A percentile compares a stretch with the other conserved stretches of the same genome.
These are phyloP conservation scores for Sporothrix mexicana DNA, from an alignment of 2,329 filamentous ascomycete genomes.

Conservation along the genomic window DNA sequence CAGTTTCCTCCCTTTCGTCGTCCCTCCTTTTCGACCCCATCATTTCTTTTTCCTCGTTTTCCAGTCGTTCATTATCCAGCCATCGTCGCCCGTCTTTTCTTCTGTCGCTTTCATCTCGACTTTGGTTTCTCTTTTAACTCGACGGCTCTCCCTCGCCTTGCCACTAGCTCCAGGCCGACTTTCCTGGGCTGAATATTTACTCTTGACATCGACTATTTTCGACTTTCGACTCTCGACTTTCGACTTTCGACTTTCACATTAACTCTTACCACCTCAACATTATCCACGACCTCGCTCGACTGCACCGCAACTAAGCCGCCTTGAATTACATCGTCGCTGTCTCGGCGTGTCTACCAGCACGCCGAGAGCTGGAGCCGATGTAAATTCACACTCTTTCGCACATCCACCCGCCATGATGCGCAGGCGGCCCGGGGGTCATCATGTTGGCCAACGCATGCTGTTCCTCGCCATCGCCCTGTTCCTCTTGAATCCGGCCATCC, in stretches of 20 bases:
- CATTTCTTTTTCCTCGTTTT: constrained; percentile 17
- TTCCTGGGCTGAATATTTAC: too few relatives aligned
- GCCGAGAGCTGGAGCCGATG: constrained; percentile 27
- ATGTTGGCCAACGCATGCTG: constrained; percentile 56
- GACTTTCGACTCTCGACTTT: neutral
- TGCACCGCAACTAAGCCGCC: neutral
- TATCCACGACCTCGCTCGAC: neutral
- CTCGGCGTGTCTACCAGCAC: constrained; percentile 24
- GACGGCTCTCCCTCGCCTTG: neutral
- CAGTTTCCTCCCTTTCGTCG: constrained; percentile 16
- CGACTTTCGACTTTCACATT: neutral
- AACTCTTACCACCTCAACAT: neutral
- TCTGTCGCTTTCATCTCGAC: neutral
- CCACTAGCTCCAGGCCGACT: too few relatives aligned
- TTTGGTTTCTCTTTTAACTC: neutral
- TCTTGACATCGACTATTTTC: neutral
- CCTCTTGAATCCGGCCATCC: constrained; percentile 58
- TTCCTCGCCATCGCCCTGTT: constrained; percentile 61
- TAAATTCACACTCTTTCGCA: constrained; percentile 35
- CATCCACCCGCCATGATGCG: constrained; percentile 60
- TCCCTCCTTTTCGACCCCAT: constrained; percentile 3
- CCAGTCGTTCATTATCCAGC: constrained; percentile 5
- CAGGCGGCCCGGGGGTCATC: constrained; percentile 63
- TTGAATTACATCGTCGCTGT: neutral
- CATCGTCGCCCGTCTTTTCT: neutral